These are phyloP conservation scores for Phytomonas sp. DNA, from an alignment of 208 protist genomes.

Conservation along the genomic window DNA sequence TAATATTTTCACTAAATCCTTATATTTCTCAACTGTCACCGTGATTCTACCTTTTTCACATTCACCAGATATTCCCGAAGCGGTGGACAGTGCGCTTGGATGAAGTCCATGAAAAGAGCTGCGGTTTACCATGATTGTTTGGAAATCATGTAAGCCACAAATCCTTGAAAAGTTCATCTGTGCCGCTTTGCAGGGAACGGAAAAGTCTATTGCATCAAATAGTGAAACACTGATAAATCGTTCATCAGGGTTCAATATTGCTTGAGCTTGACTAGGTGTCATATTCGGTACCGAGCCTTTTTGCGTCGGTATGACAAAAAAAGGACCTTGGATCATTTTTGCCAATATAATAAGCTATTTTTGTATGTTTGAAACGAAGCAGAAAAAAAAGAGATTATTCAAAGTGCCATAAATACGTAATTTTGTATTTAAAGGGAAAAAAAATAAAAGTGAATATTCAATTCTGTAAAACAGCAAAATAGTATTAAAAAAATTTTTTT, in stretches of 20 bases:
- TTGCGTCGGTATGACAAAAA: conserved; percentile 53
- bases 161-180: conserved; percentile 38
- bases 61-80: conserved; percentile 38
- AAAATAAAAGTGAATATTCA: conserved; percentile 62
- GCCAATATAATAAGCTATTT: neutral
- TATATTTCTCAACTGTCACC: conserved; percentile 43
- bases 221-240: conserved; percentile 48
- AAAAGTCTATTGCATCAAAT: conserved; percentile 63
- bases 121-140: conserved; percentile 42
- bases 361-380: neutral
- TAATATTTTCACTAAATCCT: conserved; percentile 35
- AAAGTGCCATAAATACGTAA: neutral
- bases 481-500: conserved; percentile 25
- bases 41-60: conserved; percentile 54
- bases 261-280: conserved; percentile 50
- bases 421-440: neutral
- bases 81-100: conserved; percentile 36
- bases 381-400: neutral
- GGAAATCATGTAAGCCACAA: conserved; percentile 51
- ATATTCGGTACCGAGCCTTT: conserved; percentile 50
- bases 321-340: conserved; percentile 20
- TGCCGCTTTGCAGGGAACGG: conserved; percentile 25
- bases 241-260: conserved; percentile 51
- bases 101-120: conserved; percentile 63
- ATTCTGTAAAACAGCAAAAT: conserved; percentile 38